Evolutionary conservation across 768 basidiomycete genomes (phyloP), one percentile per base, ranked within the genome.

Genomic region (Termitomyces titanicus): DNA sequence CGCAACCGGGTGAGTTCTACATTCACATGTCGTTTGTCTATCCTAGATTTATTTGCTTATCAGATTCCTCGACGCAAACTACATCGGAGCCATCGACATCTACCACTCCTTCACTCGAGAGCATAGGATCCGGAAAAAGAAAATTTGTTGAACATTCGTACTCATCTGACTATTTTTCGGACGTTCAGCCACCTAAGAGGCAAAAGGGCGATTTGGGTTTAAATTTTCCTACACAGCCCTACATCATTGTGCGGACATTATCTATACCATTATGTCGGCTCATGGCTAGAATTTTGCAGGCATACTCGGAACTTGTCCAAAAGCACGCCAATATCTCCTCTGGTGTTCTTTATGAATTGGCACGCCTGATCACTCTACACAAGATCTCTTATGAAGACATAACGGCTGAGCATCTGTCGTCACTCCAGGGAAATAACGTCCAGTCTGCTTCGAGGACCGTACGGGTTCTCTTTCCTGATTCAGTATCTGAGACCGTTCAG

Each of bases 321-420:
- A 39, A 54, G 10, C 35, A 49, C 20, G 49, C 59, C 17, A 54
- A 58, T 2, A 54, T 77, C 3, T 61, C 71, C 0, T 75, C 64
- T 57, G 79, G 80, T 3, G 77, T 77, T 0, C 78, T 76, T 49
- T 84, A 74, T 68, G 79, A 83, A 59, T 64, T 85, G n/a, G 79
- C 75, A 0, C 73, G 79, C 0, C 65, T 79, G 3, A 56, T 76
- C 29, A 68, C 66, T 13, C 62, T 60, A 0, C 61, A 64, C 0
- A 44, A 52, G 2, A 56, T 74, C 15, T 35, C 57, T 1, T 71
- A 64, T 47, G 58, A 72, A 1, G 55, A 70, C 1, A 66, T 81
- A 35, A 47, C 54, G 1, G 44, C 67, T 34, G n/a, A 46, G 0
- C 52, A 51, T 3, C 62, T 81, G 3, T 58, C 65, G 22, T 47